These are phyloP conservation scores for Metschnikowia aberdeeniae DNA, from an alignment of 805 yeast genomes.

Conservation along the genomic window DNA sequence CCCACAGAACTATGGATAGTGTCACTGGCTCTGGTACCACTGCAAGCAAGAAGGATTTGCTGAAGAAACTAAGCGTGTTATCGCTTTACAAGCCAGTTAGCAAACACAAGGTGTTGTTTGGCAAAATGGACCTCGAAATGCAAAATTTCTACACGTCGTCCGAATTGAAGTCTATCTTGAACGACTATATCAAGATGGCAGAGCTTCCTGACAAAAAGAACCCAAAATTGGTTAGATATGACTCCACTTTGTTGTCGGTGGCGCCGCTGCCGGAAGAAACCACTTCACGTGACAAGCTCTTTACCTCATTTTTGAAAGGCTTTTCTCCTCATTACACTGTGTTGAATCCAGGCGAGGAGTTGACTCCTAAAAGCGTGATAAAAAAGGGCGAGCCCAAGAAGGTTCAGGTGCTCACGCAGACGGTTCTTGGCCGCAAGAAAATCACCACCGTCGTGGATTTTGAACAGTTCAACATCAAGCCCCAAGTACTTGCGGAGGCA, in stretches of 20 bases:
- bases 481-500: slow-evolving; percentile 61
- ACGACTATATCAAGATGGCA: slow-evolving; percentile 51
- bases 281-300: slow-evolving; percentile 41
- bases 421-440: slow-evolving; percentile 75
- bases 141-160: slow-evolving; percentile 45
- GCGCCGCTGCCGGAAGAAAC: slow-evolving; percentile 28
- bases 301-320: slow-evolving; percentile 41
- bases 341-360: slow-evolving; percentile 40
- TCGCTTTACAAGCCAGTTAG: slow-evolving; percentile 56
- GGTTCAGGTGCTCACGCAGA: slow-evolving; percentile 63
- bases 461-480: slow-evolving; percentile 62
- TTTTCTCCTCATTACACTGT: slow-evolving; percentile 51
- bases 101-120: slow-evolving; percentile 45
- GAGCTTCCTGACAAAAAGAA: slow-evolving; percentile 49
- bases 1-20: slow-evolving; percentile 44
- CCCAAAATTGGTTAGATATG: slow-evolving; percentile 52
- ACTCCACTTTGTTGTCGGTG: slow-evolving; percentile 48
- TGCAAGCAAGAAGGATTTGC: slow-evolving; percentile 22
- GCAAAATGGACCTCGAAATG: slow-evolving; percentile 34
- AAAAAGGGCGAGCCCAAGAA: slow-evolving; percentile 65
- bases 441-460: slow-evolving; percentile 70
- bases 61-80: slow-evolving; percentile 27
- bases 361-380: slow-evolving; percentile 7
- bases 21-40: slow-evolving; percentile 24
- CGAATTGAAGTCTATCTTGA: slow-evolving; percentile 53